Evolutionary conservation across 164 flowering plant genomes (phyloP).

Genomic region (Vitis riparia): DNA sequence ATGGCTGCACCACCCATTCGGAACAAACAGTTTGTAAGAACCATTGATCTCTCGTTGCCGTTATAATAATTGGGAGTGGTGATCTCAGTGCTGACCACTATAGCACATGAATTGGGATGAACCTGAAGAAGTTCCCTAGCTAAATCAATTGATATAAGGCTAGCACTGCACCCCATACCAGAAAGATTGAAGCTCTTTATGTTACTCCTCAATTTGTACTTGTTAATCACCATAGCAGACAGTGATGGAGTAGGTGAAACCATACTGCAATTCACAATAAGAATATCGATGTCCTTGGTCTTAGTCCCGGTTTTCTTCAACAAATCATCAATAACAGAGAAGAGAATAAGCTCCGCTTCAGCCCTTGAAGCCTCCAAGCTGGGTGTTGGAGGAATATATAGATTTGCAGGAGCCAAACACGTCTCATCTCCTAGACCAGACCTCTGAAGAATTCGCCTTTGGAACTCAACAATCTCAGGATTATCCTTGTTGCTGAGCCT

Average conservation of each 20-base stretch:
- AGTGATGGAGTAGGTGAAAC: slow-evolving; percentile 7
- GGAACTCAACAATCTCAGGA: slow-evolving; percentile 6
- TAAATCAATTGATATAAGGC: slow-evolving; percentile 9
- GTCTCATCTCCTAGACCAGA: slow-evolving; percentile 10
- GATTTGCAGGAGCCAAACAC: background rate
- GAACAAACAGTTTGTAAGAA: slow-evolving; percentile 1
- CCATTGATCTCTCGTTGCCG: slow-evolving; percentile 4
- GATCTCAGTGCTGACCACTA: slow-evolving; percentile 1
- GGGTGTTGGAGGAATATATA: slow-evolving; percentile 5
- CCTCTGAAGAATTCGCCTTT: background rate
- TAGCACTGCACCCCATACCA: slow-evolving; percentile 15
- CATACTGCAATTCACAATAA: background rate
- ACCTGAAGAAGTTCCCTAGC: slow-evolving; percentile 4
- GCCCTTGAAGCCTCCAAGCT: background rate
- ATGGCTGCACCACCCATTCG: slow-evolving; percentile 9
- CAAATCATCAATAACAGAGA: slow-evolving; percentile 1
- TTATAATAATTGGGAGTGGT: background rate
- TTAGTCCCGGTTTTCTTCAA: background rate
- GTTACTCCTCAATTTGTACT: slow-evolving; percentile 7
- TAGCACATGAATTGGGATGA: background rate
- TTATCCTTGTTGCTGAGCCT: too few relatives aligned
- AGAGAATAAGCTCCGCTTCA: slow-evolving; percentile 5
- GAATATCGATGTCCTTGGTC: background rate
- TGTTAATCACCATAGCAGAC: slow-evolving; percentile 9
- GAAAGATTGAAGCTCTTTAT: slow-evolving; percentile 3